These are phyloP conservation scores for Suhomyces maxii DNA, from an alignment of 1,139 yeast genomes.

Conservation along the genomic window DNA sequence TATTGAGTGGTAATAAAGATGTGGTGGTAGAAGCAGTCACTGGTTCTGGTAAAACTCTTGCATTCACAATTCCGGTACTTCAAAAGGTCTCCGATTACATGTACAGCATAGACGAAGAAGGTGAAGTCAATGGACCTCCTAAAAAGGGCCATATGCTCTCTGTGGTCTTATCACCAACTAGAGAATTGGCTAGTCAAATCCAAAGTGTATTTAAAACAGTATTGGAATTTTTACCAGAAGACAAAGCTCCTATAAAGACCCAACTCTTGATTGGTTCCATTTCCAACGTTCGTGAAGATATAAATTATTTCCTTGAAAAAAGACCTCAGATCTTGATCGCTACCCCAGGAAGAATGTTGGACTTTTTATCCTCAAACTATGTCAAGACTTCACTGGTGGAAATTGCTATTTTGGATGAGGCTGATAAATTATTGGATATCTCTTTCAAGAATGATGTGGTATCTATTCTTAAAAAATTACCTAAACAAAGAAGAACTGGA, in stretches of 20 bases:
- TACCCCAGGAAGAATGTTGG: constrained; percentile 89
- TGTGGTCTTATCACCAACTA: constrained; percentile 80
- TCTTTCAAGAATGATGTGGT: constrained; percentile 74
- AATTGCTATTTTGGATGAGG: constrained; percentile 84
- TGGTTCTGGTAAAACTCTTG: constrained; percentile 93
- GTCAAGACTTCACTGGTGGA: constrained; percentile 65
- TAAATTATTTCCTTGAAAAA: constrained; percentile 52
- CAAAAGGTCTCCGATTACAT: constrained; percentile 53
- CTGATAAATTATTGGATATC: constrained; percentile 80
- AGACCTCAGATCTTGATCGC: constrained; percentile 80
- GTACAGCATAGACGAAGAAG: constrained; percentile 22
- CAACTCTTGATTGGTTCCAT: constrained; percentile 84
- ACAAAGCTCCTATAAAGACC: constrained; percentile 45
- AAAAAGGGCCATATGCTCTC: constrained; percentile 69
- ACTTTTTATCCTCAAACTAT: constrained; percentile 55
- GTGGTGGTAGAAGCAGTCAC: constrained; percentile 97
- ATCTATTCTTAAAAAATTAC: constrained; percentile 63
- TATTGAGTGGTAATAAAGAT: constrained; percentile 84
- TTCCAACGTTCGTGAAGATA: constrained; percentile 70
- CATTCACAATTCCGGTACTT: constrained; percentile 80
- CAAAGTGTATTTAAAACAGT: constrained; percentile 62
- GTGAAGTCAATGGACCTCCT: constrained; percentile 28
- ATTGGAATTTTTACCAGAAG: constrained; percentile 60
- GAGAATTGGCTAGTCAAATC: constrained; percentile 89
- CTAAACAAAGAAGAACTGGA: constrained; percentile 92